Conservation (phyloP, 2,329 filamentous ascomycete genomes). For the Cladosporium colombiae region DNA sequence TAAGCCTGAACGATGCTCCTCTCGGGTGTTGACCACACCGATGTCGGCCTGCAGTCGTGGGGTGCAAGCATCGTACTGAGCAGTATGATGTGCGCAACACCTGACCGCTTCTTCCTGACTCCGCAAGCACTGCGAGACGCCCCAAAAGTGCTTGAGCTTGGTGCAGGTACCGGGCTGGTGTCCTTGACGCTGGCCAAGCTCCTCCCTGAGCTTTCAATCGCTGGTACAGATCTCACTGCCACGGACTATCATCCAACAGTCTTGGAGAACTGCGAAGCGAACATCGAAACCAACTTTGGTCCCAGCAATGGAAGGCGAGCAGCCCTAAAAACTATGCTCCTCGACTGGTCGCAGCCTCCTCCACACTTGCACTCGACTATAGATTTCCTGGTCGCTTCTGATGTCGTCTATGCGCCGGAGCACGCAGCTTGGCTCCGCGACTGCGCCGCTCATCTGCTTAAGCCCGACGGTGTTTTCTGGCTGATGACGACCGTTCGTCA, state of each 20-base stretch:
- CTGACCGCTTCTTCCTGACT: neutral
- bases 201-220: neutral
- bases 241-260: conserved; percentile 3
- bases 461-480: neutral
- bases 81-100: neutral
- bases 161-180: conserved; percentile 8
- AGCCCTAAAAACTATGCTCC: neutral
- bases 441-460: conserved; percentile 3
- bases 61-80: neutral
- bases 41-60: conserved; percentile 5
- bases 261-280: neutral
- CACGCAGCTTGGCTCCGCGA: conserved; percentile 6
- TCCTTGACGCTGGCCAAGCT: neutral
- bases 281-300: neutral
- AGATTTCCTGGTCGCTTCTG: conserved; percentile 1
- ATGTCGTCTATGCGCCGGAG: conserved; percentile 1
- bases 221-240: neutral
- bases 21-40: neutral
- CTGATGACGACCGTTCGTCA: neutral
- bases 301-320: neutral
- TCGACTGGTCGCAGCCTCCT: conserved; percentile 1
- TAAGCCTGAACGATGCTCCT: conserved; percentile 2
- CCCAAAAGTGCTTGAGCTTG: conserved; percentile 9
- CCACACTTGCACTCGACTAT: neutral
- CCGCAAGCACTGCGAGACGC: neutral